These are phyloP conservation scores for Tardiomyces digboiensis DNA, from an alignment of 1,139 yeast genomes.

Conservation along the genomic window DNA sequence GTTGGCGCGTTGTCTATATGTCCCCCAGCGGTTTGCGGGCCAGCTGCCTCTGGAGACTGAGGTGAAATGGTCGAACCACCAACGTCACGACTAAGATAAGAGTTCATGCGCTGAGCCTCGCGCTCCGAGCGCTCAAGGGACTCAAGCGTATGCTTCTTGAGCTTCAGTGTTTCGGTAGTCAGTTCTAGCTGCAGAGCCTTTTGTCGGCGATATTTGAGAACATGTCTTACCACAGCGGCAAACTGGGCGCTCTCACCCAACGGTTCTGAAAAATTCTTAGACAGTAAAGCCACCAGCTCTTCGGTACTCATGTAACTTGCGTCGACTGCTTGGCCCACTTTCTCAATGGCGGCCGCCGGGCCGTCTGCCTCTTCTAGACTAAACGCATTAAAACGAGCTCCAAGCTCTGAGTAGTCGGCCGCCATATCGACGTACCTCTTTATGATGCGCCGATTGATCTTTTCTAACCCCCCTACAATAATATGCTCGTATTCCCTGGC, in stretches of 20 bases:
- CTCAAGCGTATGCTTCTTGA: constrained; percentile 28
- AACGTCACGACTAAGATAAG: constrained; percentile 19
- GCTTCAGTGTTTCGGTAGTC: constrained; percentile 44
- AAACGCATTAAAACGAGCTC: constrained; percentile 63
- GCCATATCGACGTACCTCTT: constrained; percentile 56
- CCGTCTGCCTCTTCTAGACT: constrained; percentile 50
- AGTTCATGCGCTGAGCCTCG: constrained; percentile 33
- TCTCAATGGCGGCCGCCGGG: constrained; percentile 48
- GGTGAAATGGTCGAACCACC: constrained; percentile 4
- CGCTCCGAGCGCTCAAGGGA: constrained; percentile 31
- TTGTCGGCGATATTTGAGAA: constrained; percentile 58
- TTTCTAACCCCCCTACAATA: constrained; percentile 51
- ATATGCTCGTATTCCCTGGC: constrained; percentile 49
- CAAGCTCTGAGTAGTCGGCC: constrained; percentile 58
- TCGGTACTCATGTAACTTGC: constrained; percentile 59
- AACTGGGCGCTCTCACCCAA: constrained; percentile 75
- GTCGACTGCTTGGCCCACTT: constrained; percentile 75
- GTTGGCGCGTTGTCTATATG: neutral
- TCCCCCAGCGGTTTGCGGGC: neutral
- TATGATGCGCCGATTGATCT: constrained; percentile 55
- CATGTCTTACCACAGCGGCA: constrained; percentile 54
- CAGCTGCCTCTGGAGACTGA: constrained; percentile 2
- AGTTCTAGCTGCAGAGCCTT: constrained; percentile 60
- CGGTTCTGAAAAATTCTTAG: constrained; percentile 74
- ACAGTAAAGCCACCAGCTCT: constrained; percentile 55